Percentiles rank a stretch among this genome's conserved stretches.
Conservation (phyloP, 306 rosid genomes). For the Pterocarpus macrocarpus region DNA sequence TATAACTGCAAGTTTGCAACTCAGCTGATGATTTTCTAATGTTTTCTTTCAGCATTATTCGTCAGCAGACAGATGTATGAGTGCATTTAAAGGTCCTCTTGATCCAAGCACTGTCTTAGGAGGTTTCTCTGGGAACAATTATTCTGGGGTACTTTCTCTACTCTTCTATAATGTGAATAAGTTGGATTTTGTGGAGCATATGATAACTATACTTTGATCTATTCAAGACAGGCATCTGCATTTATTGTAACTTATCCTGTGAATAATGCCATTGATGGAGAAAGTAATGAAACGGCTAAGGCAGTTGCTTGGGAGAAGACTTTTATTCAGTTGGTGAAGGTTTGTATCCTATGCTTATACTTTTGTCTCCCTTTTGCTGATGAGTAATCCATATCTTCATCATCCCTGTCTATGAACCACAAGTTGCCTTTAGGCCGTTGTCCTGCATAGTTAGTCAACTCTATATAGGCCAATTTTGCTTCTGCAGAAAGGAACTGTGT, state of each 20-base stretch:
- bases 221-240: conserved; percentile 85
- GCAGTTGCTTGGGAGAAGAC: conserved; percentile 98
- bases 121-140: conserved; percentile 83
- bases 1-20: conserved; percentile 12
- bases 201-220: conserved; percentile 51
- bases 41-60: conserved; percentile 81
- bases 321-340: conserved; percentile 91
- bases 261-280: conserved; percentile 78
- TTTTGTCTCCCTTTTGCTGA: conserved; percentile 20
- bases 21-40: conserved; percentile 37
- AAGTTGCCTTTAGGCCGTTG: conserved; percentile 2
- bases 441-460: conserved; percentile 34
- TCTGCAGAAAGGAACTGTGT: conserved; percentile 26
- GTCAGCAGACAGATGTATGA: conserved; percentile 90
- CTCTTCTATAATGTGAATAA: conserved; percentile 40
- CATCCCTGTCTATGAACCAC: conserved; percentile 12
- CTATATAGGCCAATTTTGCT: conserved; percentile 8
- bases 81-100: conserved; percentile 94
- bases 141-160: conserved; percentile 74
- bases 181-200: conserved; percentile 38
- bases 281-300: conserved; percentile 72
- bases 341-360: conserved; percentile 49
- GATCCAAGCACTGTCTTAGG: conserved; percentile 99
- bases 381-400: conserved; percentile 15
- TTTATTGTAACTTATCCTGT: conserved; percentile 90